These are phyloP conservation scores for Penicillium antarcticum DNA, from an alignment of 495 filamentous ascomycete species.

Conservation along the genomic window DNA sequence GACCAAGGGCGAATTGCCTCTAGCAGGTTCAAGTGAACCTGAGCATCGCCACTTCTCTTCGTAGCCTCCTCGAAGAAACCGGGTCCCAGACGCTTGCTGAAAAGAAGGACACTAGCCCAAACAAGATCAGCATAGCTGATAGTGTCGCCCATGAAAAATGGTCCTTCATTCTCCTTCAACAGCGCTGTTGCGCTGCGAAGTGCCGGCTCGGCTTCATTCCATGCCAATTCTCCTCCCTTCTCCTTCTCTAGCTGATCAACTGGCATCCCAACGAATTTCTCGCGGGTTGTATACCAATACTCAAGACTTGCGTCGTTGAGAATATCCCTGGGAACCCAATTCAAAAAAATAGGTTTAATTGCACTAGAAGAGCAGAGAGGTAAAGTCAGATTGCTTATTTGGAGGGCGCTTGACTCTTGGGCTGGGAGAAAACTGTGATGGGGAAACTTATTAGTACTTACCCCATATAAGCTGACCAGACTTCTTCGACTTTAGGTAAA, in stretches of 20 bases:
- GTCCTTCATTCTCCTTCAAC: constrained; percentile 50
- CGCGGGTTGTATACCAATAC: constrained; percentile 46
- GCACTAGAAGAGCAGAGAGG: background rate
- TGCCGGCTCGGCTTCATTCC: constrained; percentile 28
- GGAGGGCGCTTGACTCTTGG: no score
- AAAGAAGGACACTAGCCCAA: constrained; percentile 30
- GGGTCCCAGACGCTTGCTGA: constrained; percentile 28
- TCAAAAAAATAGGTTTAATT: constrained; percentile 26
- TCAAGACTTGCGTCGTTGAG: constrained; percentile 34
- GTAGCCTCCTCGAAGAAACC: constrained; percentile 29
- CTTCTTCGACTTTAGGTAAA: constrained; percentile 25
- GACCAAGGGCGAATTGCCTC: constrained; percentile 38
- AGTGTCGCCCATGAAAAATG: constrained; percentile 40
- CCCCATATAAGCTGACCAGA: constrained; percentile 11
- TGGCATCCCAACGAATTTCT: constrained; percentile 35
- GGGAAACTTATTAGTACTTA: no score
- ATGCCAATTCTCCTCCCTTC: constrained; percentile 38
- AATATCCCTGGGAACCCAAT: constrained; percentile 31
- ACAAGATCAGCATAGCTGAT: constrained; percentile 37
- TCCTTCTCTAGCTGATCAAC: constrained; percentile 38
- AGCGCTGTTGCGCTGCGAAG: constrained; percentile 41
- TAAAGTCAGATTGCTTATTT: no score
- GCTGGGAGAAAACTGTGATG: no score
- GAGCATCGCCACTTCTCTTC: constrained; percentile 27
- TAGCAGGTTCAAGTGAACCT: constrained; percentile 32